Evolutionary conservation across 371 early-diverging fungal species (phyloP), one percentile per base, ranked within the genome.

Genomic region (Coemansia sp.): DNA sequence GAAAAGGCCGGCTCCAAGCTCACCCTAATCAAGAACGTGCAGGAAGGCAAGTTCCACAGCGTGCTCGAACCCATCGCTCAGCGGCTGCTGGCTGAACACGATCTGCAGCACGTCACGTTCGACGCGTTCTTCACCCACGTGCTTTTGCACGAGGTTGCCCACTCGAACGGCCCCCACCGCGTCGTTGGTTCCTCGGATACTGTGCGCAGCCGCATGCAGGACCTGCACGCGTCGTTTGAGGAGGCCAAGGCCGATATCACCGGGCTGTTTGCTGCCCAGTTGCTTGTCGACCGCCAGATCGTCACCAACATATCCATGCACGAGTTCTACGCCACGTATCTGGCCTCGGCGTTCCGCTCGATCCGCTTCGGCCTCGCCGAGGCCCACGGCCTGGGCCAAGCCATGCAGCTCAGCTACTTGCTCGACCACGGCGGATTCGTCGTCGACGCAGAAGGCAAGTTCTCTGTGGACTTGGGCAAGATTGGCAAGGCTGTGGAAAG

Each of bases 241-340:
- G 92, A 91, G 68, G 90, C 92, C 35, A 91, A 91, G 77, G 92
- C 92, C 34, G 89, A 91, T 59, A 91, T 91, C 66, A 81, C 88
- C 16, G 91, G 87, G 2, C 74, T 91, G 36, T 90, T 88, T 67
- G 90, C 90, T 11, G 87, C 89, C n/a, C 71, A 75, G 33, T 66
- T 88, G 55, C 76, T 91, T 61, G 81, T 90, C 12, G 82, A 88
- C 60, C 74, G 80, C 45, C 86, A 87, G 5, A 76, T 82, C 1
- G 83, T 90, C 58, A 80, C 83, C 12, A 80, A 86, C 50, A 84
- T 87, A 0, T 83, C 82, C 5, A 76, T 83, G 45, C 77, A 81
- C 35, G 80, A 87, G 55, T 90, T 90, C 76, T 91, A 88, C 79
- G 85, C 84, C 7, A 90, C 91, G 26, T 92, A 86, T 69, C 75